These are phyloP conservation scores for Trametes sanguinea DNA, from an alignment of 768 basidiomycete genomes.

Conservation along the genomic window DNA sequence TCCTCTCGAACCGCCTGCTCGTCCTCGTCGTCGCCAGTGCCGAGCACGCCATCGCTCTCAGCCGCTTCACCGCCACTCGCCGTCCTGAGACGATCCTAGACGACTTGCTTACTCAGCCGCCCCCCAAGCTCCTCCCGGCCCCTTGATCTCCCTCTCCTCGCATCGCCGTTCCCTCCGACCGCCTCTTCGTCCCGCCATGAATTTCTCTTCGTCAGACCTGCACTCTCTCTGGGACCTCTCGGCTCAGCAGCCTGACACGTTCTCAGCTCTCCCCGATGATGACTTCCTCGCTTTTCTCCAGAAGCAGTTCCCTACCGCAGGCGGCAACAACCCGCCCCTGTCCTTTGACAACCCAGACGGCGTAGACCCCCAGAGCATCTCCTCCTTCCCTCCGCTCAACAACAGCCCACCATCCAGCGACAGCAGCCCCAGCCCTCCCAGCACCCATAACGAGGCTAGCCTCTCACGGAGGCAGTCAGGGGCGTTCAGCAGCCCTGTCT, in stretches of 20 bases:
- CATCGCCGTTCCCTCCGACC: constrained; percentile 17
- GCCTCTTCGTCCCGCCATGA: constrained; percentile 42
- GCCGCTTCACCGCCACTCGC: neutral
- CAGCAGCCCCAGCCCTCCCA: constrained; percentile 77
- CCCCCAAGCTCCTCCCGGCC: constrained; percentile 19
- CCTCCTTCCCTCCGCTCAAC: constrained; percentile 49
- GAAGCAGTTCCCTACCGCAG: constrained; percentile 62
- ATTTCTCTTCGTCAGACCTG: constrained; percentile 42
- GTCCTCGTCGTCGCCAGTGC: constrained; percentile 9
- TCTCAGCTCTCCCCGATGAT: constrained; percentile 69
- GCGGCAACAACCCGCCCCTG: constrained; percentile 24
- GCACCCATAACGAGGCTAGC: constrained; percentile 39
- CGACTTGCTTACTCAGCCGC: constrained; percentile 17
- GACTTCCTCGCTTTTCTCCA: constrained; percentile 78
- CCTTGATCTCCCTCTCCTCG: constrained; percentile 11
- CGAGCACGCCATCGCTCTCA: constrained; percentile 7
- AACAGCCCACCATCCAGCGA: constrained; percentile 64
- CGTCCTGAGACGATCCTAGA: constrained; percentile 3
- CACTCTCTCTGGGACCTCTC: constrained; percentile 65
- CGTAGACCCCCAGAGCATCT: constrained; percentile 63
- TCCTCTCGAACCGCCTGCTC: neutral
- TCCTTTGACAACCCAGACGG: constrained; percentile 38
- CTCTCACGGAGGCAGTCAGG: constrained; percentile 36
- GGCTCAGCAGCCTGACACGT: constrained; percentile 49
- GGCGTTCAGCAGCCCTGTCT: constrained; percentile 25